Percentiles rank a stretch among this genome's conserved stretches.
Evolutionary conservation across 768 basidiomycete species (phyloP).

Genomic region (Boletus rubescentipes): DNA sequence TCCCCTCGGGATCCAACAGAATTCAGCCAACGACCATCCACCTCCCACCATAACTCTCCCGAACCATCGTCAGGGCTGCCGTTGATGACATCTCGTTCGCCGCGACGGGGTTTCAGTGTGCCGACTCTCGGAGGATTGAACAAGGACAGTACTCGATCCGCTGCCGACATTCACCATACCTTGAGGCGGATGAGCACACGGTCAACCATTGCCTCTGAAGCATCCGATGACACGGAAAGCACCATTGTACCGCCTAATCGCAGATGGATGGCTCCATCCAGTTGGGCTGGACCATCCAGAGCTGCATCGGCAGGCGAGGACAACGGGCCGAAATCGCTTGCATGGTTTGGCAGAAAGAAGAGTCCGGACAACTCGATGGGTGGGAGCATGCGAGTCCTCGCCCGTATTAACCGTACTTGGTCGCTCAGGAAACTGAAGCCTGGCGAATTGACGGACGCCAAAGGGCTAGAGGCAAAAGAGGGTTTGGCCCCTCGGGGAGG

Average conservation of each 20-base stretch:
- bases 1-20: background rate
- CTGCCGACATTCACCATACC: background rate
- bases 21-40: background rate
- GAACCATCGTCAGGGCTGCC: background rate
- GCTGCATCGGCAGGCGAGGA: background rate
- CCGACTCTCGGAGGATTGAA: background rate
- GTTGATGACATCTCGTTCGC: background rate
- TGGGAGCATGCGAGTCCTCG: background rate
- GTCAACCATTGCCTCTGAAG: background rate
- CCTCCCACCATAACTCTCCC: background rate
- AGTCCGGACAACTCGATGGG: background rate
- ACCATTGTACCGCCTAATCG: background rate
- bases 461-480: background rate
- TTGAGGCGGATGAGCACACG: background rate
- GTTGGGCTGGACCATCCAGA: conserved; percentile 24
- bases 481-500: background rate
- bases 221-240: background rate
- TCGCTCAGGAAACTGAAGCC: background rate
- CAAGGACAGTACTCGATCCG: background rate
- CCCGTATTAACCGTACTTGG: background rate
- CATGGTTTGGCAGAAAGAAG: background rate
- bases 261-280: conserved; percentile 24
- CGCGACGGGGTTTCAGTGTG: background rate
- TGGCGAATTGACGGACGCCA: background rate
- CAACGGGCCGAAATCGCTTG: background rate